These are phyloP conservation scores for Xylariaceae sp. DNA, from an alignment of 2,329 filamentous ascomycete genomes.

Conservation along the genomic window DNA sequence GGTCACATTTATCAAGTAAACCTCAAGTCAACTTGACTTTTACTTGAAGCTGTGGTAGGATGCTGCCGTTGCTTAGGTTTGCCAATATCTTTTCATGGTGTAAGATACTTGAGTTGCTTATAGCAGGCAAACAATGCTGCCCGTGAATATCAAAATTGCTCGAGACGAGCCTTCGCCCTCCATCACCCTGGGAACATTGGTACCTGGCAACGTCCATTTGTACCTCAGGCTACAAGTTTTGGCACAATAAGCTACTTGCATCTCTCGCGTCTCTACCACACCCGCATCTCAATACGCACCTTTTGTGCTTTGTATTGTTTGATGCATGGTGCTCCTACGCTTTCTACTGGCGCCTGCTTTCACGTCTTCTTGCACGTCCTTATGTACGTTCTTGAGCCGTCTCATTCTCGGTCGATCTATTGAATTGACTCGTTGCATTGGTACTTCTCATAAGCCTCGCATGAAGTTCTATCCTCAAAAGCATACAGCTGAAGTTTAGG, in stretches of 20 bases:
- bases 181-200: not conserved
- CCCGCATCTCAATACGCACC: not conserved
- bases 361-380: not conserved
- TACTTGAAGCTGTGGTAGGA: not conserved
- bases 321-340: too few relatives aligned
- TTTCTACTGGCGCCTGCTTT: too few relatives aligned
- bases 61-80: not conserved
- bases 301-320: slow-evolving; percentile 6
- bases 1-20: too few relatives aligned
- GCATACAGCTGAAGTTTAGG: not conserved
- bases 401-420: not conserved
- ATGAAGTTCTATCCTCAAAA: not conserved
- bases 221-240: not conserved
- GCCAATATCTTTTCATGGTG: not conserved
- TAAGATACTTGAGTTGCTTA: not conserved
- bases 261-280: not conserved
- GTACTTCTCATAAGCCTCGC: not conserved
- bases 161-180: not conserved
- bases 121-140: slow-evolving; percentile 3
- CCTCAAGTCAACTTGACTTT: too few relatives aligned
- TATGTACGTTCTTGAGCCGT: not conserved
- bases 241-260: not conserved
- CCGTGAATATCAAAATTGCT: not conserved
- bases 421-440: not conserved
- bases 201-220: not conserved